Conservation (phyloP, 257 asterid species). For the Galeopsis tetrahit region DNA sequence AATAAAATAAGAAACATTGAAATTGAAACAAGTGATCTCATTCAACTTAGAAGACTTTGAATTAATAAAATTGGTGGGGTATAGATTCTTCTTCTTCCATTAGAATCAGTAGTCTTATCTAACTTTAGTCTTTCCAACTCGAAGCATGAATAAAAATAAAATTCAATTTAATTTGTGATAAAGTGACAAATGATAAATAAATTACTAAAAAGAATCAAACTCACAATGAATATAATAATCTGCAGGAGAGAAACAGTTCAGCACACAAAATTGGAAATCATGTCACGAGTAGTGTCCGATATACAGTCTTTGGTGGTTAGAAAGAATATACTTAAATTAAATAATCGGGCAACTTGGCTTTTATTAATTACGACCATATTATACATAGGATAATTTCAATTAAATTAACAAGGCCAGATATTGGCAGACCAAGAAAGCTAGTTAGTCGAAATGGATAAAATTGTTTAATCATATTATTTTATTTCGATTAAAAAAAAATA, state of each 20-base stretch:
- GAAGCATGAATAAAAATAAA: not conserved
- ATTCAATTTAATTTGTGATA: not conserved
- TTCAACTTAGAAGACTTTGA: too few relatives aligned
- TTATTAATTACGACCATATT: not conserved
- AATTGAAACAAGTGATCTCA: too few relatives aligned
- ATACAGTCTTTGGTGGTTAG: slow-evolving; percentile 2
- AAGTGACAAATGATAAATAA: not conserved
- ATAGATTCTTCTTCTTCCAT: not conserved
- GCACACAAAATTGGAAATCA: not conserved
- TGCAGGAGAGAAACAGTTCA: not conserved
- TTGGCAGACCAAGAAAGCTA: slow-evolving; percentile 13
- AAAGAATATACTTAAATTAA: not conserved
- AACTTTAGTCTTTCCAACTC: not conserved
- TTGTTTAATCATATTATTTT: slow-evolving; percentile 12
- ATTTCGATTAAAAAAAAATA: not conserved
- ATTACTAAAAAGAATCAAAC: not conserved
- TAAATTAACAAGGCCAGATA: not conserved
- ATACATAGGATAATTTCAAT: not conserved
- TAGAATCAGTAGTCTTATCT: not conserved
- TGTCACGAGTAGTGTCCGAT: slow-evolving; percentile 11
- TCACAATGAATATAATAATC: not conserved
- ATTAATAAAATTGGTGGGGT: not conserved
- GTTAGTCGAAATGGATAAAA: slow-evolving; percentile 15
- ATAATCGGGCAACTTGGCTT: slow-evolving; percentile 1
- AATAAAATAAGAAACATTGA: too few relatives aligned